phyloP scores from a whole-genome alignment of 192 early-diverging fungal species.

The Linnemannia schmuckeri region DNA sequence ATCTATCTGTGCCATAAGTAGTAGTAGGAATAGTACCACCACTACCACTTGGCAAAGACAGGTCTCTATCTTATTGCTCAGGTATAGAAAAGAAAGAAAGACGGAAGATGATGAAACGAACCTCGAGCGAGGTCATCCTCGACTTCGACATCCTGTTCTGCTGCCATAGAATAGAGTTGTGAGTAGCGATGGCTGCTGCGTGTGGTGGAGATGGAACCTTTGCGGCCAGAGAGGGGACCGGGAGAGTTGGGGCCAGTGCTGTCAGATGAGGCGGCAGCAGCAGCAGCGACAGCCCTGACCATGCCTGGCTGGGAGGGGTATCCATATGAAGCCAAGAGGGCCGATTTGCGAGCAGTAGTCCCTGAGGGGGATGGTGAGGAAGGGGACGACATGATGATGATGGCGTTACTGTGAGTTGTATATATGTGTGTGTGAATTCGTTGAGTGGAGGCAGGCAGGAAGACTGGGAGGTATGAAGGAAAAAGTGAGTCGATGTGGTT shows the following conservation, averaged over 20 bases:
- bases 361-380: constrained; percentile 44
- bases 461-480: too few relatives aligned
- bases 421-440: not conserved
- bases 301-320: constrained; percentile 54
- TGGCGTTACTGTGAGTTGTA: not conserved
- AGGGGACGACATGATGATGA: constrained; percentile 27
- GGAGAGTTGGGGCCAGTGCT: constrained; percentile 24
- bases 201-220: constrained; percentile 59
- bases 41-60: not conserved
- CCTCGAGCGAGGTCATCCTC: constrained; percentile 93
- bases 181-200: constrained; percentile 79
- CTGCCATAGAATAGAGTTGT: constrained; percentile 83
- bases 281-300: constrained; percentile 51
- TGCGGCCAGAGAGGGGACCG: constrained; percentile 38
- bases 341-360: constrained; percentile 51
- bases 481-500: too few relatives aligned
- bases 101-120: constrained; percentile 47
- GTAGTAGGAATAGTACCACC: too few relatives aligned
- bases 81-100: not conserved
- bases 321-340: constrained; percentile 51
- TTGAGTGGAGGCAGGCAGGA: not conserved
- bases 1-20: too few relatives aligned
- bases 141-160: constrained; percentile 93
- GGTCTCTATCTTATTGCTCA: not conserved
- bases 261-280: constrained; percentile 36